phyloP scores from a whole-genome alignment of 208 protist genomes.

The Wallacemonas rigidus region DNA sequence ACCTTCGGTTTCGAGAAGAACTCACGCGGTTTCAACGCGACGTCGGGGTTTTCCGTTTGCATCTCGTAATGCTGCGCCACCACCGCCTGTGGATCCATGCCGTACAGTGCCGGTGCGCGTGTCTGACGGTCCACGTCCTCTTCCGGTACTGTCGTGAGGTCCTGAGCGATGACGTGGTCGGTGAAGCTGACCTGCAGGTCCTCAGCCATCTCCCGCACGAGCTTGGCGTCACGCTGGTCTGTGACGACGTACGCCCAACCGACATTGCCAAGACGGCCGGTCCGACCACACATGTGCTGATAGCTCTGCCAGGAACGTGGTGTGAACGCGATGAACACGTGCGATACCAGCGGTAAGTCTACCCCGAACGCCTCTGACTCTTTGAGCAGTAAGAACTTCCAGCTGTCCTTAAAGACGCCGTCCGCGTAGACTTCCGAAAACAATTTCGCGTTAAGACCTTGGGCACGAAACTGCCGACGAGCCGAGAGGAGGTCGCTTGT shows the following conservation, averaged over 20 bases:
- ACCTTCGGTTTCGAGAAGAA: constrained; percentile 72
- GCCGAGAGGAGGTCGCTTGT: constrained; percentile 56
- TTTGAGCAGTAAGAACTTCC: constrained; percentile 77
- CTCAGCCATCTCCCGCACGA: constrained; percentile 57
- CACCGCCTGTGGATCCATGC: constrained; percentile 80
- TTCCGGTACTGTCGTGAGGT: constrained; percentile 33
- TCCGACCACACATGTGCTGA: constrained; percentile 85
- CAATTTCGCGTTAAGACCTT: constrained; percentile 76
- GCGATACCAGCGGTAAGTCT: constrained; percentile 77
- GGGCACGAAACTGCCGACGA: constrained; percentile 51
- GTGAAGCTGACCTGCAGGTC: constrained; percentile 68
- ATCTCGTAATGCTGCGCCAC: constrained; percentile 82
- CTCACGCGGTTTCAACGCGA: constrained; percentile 65
- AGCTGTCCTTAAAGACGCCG: constrained; percentile 49
- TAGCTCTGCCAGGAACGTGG: constrained; percentile 67
- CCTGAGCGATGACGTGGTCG: constrained; percentile 53
- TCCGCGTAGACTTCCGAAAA: constrained; percentile 78
- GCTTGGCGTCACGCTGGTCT: constrained; percentile 59
- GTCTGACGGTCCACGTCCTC: constrained; percentile 64
- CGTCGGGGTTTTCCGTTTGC: constrained; percentile 74
- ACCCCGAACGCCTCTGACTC: constrained; percentile 79
- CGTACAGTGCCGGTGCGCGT: constrained; percentile 65
- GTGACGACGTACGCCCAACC: constrained; percentile 83
- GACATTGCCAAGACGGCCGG: constrained; percentile 72
- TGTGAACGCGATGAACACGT: constrained; percentile 83